Evolutionary conservation across 164 flowering plant genomes (phyloP).

Genomic region (Chloranthus sessilifolius): DNA sequence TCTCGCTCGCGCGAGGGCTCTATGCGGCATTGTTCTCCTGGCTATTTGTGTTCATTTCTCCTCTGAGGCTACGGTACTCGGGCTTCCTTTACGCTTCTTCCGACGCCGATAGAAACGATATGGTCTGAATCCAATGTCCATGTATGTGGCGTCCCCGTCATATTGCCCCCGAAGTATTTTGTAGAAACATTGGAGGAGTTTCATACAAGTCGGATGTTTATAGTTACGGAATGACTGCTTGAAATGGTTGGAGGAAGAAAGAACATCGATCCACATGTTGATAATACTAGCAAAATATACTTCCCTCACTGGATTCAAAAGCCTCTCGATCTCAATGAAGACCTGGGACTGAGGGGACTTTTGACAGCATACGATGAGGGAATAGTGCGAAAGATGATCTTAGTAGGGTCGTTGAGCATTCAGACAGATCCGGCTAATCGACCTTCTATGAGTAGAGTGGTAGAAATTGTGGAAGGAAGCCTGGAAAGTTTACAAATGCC

Average conservation of each 20-base stretch:
- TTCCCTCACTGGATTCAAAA: not conserved
- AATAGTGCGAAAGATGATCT: not conserved
- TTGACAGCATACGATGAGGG: not conserved
- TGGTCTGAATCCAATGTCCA: no score
- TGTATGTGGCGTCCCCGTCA: no score
- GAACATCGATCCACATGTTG: not conserved
- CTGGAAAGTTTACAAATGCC: not conserved
- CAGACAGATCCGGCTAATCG: constrained; percentile 1
- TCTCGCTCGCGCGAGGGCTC: no score
- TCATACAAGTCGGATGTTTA: not conserved
- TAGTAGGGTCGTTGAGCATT: constrained; percentile 4
- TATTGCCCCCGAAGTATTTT: constrained; percentile 4
- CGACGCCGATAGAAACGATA: no score
- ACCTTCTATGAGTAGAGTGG: constrained; percentile 3
- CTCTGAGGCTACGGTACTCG: no score
- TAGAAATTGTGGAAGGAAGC: not conserved
- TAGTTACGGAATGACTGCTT: constrained; percentile 1
- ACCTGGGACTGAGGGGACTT: constrained; percentile 20
- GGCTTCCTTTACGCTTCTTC: no score
- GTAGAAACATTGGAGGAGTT: not conserved
- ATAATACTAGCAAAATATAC: not conserved
- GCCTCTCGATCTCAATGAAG: constrained; percentile 6
- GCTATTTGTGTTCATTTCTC: no score
- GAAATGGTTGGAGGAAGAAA: not conserved
- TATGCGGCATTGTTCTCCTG: no score